These are phyloP conservation scores for Obba rivulosa DNA, from an alignment of 768 basidiomycete genomes.

Conservation along the genomic window DNA sequence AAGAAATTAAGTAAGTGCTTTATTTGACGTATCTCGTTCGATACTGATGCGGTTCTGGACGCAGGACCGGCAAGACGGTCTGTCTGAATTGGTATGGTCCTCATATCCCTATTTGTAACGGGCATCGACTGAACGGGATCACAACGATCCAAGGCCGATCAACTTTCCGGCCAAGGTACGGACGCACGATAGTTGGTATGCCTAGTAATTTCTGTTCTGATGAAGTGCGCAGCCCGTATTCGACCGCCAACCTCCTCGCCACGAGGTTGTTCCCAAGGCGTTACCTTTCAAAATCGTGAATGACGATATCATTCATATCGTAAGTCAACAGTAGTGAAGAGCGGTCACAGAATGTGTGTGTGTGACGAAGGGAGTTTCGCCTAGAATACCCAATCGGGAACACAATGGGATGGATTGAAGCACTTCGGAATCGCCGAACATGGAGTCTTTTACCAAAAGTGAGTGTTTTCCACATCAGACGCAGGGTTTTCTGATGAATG, in stretches of 20 bases:
- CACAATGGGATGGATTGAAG: conserved; percentile 66
- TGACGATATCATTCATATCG: conserved; percentile 21
- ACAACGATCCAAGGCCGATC: conserved; percentile 43
- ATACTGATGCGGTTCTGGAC: background rate
- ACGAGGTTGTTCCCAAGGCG: conserved; percentile 34
- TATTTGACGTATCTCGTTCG: background rate
- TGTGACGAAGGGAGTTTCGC: background rate
- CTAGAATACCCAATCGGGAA: conserved; percentile 67
- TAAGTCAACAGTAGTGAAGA: background rate
- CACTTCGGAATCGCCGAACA: conserved; percentile 52
- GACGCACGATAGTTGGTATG: background rate
- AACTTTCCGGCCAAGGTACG: conserved; percentile 60
- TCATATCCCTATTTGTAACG: background rate
- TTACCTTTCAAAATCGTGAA: conserved; percentile 11
- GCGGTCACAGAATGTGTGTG: background rate
- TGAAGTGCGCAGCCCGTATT: conserved; percentile 45
- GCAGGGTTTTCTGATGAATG: too few relatives aligned
- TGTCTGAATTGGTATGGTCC: conserved; percentile 56
- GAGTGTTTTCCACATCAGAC: conserved; percentile 2
- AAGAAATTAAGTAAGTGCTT: conserved; percentile 47
- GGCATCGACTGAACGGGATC: background rate
- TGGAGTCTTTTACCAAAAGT: conserved; percentile 62
- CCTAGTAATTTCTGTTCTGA: background rate
- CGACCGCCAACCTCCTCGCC: conserved; percentile 46
- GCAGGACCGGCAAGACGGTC: conserved; percentile 47